Conservation (phyloP, 805 yeast genomes). For the Tetrapisispora nanseiensis region DNA sequence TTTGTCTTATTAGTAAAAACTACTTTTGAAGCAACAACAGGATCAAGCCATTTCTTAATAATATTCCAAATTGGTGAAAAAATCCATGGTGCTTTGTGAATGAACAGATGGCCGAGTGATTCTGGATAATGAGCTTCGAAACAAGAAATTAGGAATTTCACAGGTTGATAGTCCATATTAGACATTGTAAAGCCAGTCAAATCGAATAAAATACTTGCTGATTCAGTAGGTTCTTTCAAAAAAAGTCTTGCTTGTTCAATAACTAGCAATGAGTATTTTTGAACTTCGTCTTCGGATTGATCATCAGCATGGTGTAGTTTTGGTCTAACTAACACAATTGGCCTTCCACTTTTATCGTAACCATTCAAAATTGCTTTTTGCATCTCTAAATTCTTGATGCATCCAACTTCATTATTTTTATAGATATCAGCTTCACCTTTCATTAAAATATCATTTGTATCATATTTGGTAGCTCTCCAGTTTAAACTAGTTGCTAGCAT, state of each 20-base stretch:
- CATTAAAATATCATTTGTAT: conserved; percentile 50
- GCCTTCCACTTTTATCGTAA: conserved; percentile 60
- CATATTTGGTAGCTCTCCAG: conserved; percentile 61
- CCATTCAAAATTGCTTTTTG: conserved; percentile 74
- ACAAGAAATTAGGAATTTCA: conserved; percentile 77
- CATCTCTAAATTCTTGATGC: conserved; percentile 35
- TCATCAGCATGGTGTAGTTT: conserved; percentile 60
- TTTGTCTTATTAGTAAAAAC: conserved; percentile 62
- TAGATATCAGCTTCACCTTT: conserved; percentile 64
- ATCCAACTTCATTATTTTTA: conserved; percentile 35
- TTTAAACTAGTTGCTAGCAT: conserved; percentile 66
- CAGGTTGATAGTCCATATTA: conserved; percentile 89
- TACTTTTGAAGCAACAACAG: conserved; percentile 89
- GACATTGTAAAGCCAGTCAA: conserved; percentile 75
- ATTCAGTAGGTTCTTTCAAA: conserved; percentile 60
- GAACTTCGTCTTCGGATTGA: conserved; percentile 61
- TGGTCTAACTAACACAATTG: conserved; percentile 75
- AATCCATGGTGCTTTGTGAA: conserved; percentile 95
- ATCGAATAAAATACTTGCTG: conserved; percentile 79
- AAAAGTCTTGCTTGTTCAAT: conserved; percentile 79
- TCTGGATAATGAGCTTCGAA: conserved; percentile 98
- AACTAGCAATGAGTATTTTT: conserved; percentile 60
- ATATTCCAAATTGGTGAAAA: conserved; percentile 92
- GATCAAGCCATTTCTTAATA: conserved; percentile 89
- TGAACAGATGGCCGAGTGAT: conserved; percentile 69